These are phyloP conservation scores for Rhynchosporium agropyri DNA, from an alignment of 2,329 filamentous ascomycete genomes.

Conservation along the genomic window DNA sequence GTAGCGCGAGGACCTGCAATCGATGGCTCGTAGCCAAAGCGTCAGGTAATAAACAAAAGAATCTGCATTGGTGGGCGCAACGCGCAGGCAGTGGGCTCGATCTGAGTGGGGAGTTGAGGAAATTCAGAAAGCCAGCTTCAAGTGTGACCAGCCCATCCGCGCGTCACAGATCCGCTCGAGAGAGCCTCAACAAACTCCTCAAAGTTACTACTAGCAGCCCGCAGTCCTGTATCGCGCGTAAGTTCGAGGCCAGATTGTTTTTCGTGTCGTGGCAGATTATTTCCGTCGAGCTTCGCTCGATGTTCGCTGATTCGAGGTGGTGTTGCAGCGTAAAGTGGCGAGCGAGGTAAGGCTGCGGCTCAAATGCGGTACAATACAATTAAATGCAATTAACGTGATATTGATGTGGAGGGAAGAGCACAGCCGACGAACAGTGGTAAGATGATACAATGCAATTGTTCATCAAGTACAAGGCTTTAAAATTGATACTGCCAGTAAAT, in stretches of 20 bases:
- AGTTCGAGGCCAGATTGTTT: neutral
- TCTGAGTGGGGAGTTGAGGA: neutral
- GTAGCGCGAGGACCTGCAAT: constrained; percentile 24
- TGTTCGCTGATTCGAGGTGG: neutral
- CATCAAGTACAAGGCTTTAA: too few relatives aligned
- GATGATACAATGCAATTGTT: too few relatives aligned
- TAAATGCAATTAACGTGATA: too few relatives aligned
- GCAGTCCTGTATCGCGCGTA: neutral
- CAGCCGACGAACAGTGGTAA: too few relatives aligned
- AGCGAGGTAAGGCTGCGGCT: too few relatives aligned
- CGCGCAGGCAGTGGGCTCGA: constrained; percentile 24
- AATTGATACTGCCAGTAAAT: too few relatives aligned
- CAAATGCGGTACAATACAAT: too few relatives aligned
- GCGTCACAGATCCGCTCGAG: constrained; percentile 18
- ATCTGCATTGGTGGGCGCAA: constrained; percentile 31
- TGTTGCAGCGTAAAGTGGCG: neutral
- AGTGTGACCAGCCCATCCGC: constrained; percentile 31
- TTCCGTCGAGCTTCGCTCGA: constrained; percentile 3
- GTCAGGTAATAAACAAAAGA: constrained; percentile 22
- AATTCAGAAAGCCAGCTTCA: constrained; percentile 25
- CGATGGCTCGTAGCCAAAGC: constrained; percentile 30
- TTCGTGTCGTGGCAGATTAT: neutral
- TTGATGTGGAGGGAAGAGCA: too few relatives aligned
- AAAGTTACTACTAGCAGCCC: neutral
- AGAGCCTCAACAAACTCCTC: constrained; percentile 17